Base-by-base conservation (phyloP, 441 rosid species). In the Gossypium schwendimanii region DNA sequence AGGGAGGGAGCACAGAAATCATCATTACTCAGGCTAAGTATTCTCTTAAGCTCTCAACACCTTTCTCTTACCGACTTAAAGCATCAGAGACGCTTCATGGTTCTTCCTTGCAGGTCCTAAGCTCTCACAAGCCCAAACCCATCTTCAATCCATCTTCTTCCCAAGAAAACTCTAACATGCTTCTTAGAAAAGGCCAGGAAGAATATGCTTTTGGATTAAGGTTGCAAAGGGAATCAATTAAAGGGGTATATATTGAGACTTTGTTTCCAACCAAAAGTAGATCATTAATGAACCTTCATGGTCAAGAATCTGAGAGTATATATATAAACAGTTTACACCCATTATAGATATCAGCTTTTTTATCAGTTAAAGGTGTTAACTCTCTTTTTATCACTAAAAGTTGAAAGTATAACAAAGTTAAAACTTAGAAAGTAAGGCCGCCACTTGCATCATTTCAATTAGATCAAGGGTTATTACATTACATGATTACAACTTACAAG, bases 331-430 rank as follows among this genome's bases (percentile, higher is more conserved):
- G 53, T 33, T 47, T 11, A 71, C 71, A 73, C 28, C 63, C 61
- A 65, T 69, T 28, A 76, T 63, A 44, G 58, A 39, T 71, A 59
- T 69, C 75, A 52, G 26, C 54, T 77, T 70, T 78, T 82, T 80
- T 64, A 33, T 33, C 1, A 33, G 39, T 33, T 31, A 31, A 31
- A 31, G 36, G 36, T 31, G 36, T 31, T 31, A 4, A 4, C 6
- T 31, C 6, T 31, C 36, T 67, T 78, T 82, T 80, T 64, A 33
- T 33, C 39, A 33, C 8, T 33, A 33, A 33, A 33, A 33, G 39
- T 33, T 33, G 39, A 6, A 33, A 33, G 39, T 33, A 8, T 33
- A 33, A 33, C 8, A 33, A 33, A 33, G 39, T 33, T 33, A 33
- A 33, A 6, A 33, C 1, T 33, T 33, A 12, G 79, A 74, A 66